phyloP scores from a whole-genome alignment of 2,329 filamentous ascomycete species.

The Calonectria fujianensis region DNA sequence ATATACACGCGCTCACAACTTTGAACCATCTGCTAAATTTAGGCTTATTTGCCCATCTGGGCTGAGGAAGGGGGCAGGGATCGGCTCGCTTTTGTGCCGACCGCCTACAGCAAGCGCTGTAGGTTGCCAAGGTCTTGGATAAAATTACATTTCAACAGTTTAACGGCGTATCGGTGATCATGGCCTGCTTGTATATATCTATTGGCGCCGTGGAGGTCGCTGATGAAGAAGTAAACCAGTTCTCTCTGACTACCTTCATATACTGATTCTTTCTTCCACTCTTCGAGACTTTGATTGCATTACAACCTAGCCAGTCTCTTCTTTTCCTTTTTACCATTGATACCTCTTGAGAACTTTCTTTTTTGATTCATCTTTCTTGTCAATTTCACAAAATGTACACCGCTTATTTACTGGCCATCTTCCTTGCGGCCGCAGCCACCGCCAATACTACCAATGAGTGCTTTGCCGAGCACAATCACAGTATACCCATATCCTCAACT shows the following conservation, averaged over 20 bases:
- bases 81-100: not conserved
- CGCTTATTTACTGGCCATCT: not conserved
- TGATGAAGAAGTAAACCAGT: not conserved
- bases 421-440: not conserved
- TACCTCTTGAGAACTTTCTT: not conserved
- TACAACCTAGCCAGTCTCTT: not conserved
- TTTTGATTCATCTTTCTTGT: not conserved
- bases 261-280: not conserved
- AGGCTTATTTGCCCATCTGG: not conserved
- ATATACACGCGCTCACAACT: not conserved
- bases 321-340: not conserved
- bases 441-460: not conserved
- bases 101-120: not conserved
- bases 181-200: not conserved
- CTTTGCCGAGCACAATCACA: not conserved
- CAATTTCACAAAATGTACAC: not conserved
- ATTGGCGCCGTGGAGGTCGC: not conserved
- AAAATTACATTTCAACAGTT: not conserved
- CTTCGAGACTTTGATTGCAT: not conserved
- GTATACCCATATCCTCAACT: not conserved
- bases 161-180: not conserved
- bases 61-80: not conserved
- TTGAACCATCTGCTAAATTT: not conserved
- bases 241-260: not conserved
- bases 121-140: not conserved